These are phyloP conservation scores for Paspalum vaginatum DNA, from an alignment of 176 grass and related monocot species.

Conservation along the genomic window DNA sequence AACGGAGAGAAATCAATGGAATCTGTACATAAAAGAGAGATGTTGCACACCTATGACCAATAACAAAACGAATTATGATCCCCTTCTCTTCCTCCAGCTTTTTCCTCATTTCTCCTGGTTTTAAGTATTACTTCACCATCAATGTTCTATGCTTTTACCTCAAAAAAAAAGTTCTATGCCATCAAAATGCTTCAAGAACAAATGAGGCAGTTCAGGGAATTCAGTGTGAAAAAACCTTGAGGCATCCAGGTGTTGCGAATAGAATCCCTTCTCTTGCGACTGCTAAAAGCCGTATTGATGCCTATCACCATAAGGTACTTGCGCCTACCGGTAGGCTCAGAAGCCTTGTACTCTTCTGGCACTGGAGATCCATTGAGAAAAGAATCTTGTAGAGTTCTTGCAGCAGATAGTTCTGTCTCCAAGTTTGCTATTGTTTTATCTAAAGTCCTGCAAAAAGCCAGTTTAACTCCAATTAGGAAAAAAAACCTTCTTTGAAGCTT, in stretches of 20 bases:
- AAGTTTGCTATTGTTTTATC: constrained; percentile 82
- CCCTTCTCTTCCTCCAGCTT: constrained; percentile 85
- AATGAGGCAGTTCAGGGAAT: not conserved
- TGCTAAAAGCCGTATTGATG: constrained; percentile 95
- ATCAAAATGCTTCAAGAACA: constrained; percentile 10
- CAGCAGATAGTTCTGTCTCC: constrained; percentile 83
- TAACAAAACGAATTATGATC: constrained; percentile 87
- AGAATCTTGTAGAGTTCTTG: constrained; percentile 72
- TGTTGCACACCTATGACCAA: constrained; percentile 80
- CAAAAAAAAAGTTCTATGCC: constrained; percentile 9
- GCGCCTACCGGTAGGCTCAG: constrained; percentile 43
- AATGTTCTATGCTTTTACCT: constrained; percentile 30
- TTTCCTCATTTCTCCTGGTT: constrained; percentile 74
- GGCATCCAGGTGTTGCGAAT: constrained; percentile 96
- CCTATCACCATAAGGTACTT: constrained; percentile 95
- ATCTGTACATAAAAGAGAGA: not conserved
- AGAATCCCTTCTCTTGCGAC: constrained; percentile 88
- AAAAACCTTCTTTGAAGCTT: not conserved
- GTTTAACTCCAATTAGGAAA: constrained; percentile 15
- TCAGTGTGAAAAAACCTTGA: constrained; percentile 56
- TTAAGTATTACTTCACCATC: not conserved
- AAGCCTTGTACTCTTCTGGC: constrained; percentile 61
- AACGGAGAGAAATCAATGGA: not conserved
- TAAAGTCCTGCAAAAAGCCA: constrained; percentile 47
- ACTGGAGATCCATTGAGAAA: constrained; percentile 76